Conservation (phyloP, 1,284 basidiomycete genomes). For the Mycena citricolor region DNA sequence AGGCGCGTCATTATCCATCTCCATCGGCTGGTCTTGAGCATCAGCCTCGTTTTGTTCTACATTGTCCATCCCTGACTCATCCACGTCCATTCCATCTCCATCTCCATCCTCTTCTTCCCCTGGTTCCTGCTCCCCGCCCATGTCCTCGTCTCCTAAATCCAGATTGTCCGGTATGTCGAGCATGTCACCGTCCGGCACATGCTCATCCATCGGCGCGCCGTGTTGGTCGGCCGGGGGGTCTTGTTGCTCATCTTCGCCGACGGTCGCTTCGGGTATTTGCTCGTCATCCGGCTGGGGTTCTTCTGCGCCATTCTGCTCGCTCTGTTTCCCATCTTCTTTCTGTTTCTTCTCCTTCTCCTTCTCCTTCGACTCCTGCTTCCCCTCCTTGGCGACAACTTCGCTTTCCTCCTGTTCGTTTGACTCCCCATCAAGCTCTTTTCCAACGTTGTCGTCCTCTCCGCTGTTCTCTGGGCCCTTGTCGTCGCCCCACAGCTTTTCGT, state of each 20-base stretch:
- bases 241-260: slow-evolving; percentile 35
- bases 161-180: slow-evolving; percentile 86
- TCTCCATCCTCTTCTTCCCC: slow-evolving; percentile 27
- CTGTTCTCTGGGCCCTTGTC: slow-evolving; percentile 58
- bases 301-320: slow-evolving; percentile 32
- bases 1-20: slow-evolving; percentile 16
- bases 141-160: slow-evolving; percentile 50
- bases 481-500: slow-evolving; percentile 97
- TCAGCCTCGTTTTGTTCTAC: slow-evolving; percentile 16
- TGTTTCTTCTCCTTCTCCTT: slow-evolving; percentile 37
- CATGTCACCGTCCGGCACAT: slow-evolving; percentile 72
- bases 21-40: neutral
- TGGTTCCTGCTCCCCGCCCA: slow-evolving; percentile 31
- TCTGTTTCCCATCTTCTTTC: slow-evolving; percentile 37
- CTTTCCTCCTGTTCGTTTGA: slow-evolving; percentile 60
- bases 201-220: slow-evolving; percentile 72
- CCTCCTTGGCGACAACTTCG: slow-evolving; percentile 80
- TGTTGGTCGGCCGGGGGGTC: slow-evolving; percentile 44
- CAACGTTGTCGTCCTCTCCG: slow-evolving; percentile 50
- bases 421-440: too few species aligned
- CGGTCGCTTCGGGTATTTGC: slow-evolving; percentile 27
- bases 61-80: slow-evolving; percentile 12
- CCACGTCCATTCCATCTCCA: slow-evolving; percentile 23
- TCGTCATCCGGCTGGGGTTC: slow-evolving; percentile 31
- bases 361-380: slow-evolving; percentile 39